Conservation (phyloP, 2,329 filamentous ascomycete genomes). For the Penicillium sp. region DNA sequence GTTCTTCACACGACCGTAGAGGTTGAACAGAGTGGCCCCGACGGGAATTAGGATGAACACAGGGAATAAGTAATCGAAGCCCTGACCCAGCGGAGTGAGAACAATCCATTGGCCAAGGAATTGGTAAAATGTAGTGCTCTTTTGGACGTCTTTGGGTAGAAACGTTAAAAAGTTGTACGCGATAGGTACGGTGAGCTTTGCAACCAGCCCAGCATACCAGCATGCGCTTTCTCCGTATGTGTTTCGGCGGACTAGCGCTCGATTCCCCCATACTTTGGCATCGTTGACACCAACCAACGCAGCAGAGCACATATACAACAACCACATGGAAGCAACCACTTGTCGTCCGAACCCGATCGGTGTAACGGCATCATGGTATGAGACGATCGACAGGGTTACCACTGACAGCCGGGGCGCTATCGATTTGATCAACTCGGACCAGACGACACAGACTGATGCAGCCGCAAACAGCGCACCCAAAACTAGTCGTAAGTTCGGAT, state of each 20-base stretch:
- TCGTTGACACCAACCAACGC: constrained; percentile 87
- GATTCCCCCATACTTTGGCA: constrained; percentile 96
- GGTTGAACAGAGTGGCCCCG: constrained; percentile 80
- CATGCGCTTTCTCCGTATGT: constrained; percentile 93
- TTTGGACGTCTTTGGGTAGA: constrained; percentile 72
- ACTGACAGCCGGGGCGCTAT: constrained; percentile 76
- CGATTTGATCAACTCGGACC: constrained; percentile 92
- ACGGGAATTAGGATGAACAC: constrained; percentile 86
- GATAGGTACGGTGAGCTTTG: constrained; percentile 88
- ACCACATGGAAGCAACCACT: constrained; percentile 81
- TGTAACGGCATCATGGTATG: constrained; percentile 71
- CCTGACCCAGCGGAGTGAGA: constrained; percentile 78
- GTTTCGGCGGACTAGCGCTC: constrained; percentile 85
- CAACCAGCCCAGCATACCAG: constrained; percentile 94
- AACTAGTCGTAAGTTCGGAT: constrained; percentile 70
- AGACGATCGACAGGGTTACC: constrained; percentile 65
- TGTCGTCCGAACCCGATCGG: constrained; percentile 88
- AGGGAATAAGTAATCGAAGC: constrained; percentile 89
- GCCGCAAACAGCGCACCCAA: constrained; percentile 71
- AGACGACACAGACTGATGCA: constrained; percentile 83
- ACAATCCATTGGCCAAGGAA: constrained; percentile 86
- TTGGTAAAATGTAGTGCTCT: constrained; percentile 80
- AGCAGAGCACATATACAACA: constrained; percentile 93
- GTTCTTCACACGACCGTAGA: constrained; percentile 81
- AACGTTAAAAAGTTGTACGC: constrained; percentile 98